A percentile compares a stretch with the other conserved stretches of the same genome.
These are phyloP conservation scores for Ceratobasidium sp. DNA, from an alignment of 1,284 basidiomycete genomes.

Conservation along the genomic window DNA sequence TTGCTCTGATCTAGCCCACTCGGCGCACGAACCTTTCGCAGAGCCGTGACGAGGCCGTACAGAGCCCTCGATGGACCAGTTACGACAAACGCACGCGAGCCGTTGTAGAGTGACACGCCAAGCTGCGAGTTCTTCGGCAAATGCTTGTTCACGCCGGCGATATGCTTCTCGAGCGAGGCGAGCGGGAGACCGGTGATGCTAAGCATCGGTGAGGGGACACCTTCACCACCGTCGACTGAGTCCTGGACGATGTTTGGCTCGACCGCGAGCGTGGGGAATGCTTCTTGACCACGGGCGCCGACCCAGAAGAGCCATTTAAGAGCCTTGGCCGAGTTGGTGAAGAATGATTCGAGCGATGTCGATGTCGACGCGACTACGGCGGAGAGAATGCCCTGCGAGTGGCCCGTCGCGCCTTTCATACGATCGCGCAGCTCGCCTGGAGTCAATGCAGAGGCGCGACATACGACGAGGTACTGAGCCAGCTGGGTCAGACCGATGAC, in stretches of 20 bases:
- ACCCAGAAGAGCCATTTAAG: slow-evolving; percentile 94
- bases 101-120: slow-evolving; percentile 91
- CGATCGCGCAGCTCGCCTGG: slow-evolving; percentile 85
- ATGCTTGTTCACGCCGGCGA: slow-evolving; percentile 90
- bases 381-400: slow-evolving; percentile 96
- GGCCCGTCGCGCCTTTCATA: slow-evolving; percentile 91
- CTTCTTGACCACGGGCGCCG: slow-evolving; percentile 92
- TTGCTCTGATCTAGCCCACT: slow-evolving; percentile 94
- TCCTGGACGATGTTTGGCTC: slow-evolving; percentile 92
- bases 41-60: slow-evolving; percentile 91
- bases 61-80: slow-evolving; percentile 94
- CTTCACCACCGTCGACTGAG: slow-evolving; percentile 92
- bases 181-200: slow-evolving; percentile 87
- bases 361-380: slow-evolving; percentile 91
- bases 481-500: slow-evolving; percentile 97
- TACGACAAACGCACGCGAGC: slow-evolving; percentile 91
- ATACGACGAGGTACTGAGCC: slow-evolving; percentile 89
- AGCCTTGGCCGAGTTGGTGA: slow-evolving; percentile 84
- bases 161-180: slow-evolving; percentile 84
- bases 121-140: slow-evolving; percentile 85
- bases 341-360: slow-evolving; percentile 79
- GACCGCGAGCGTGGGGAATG: slow-evolving; percentile 93
- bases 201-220: slow-evolving; percentile 94
- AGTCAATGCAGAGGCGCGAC: slow-evolving; percentile 78
- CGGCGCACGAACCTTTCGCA: slow-evolving; percentile 92